Conservation (phyloP, 495 filamentous ascomycete genomes). For the Trichoderma virens region DNA sequence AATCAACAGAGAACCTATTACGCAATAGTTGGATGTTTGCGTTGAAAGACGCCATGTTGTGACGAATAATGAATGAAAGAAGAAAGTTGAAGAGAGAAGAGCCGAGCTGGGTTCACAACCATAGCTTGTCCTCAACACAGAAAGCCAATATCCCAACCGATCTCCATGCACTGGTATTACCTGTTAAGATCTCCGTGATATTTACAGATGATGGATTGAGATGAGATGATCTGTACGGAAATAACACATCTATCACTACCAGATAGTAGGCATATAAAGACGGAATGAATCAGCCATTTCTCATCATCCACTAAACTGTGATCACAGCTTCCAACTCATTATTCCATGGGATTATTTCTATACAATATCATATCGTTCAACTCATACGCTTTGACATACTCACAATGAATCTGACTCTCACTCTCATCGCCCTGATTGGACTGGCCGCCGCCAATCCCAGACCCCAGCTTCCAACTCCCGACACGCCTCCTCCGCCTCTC, state of each 20-base stretch:
- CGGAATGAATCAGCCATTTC: neutral
- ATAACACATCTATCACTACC: neutral
- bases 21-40: neutral
- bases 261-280: too few species aligned
- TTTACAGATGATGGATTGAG: neutral
- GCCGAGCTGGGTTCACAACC: neutral
- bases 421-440: neutral
- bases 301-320: neutral
- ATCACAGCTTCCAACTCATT: neutral
- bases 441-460: neutral
- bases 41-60: neutral
- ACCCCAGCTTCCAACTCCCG: constrained; percentile 1
- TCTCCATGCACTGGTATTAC: neutral
- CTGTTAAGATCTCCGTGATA: neutral
- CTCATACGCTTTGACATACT: neutral
- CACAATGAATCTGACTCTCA: neutral
- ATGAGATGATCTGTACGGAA: neutral
- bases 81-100: neutral
- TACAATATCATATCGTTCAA: neutral
- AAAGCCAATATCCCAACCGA: neutral
- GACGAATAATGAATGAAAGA: neutral
- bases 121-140: neutral
- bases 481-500: neutral
- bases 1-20: neutral
- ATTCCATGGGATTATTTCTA: neutral